Evolutionary conservation across 805 yeast genomes (phyloP), one percentile per base, ranked within the genome.

Genomic region (Pichia nakasei): DNA sequence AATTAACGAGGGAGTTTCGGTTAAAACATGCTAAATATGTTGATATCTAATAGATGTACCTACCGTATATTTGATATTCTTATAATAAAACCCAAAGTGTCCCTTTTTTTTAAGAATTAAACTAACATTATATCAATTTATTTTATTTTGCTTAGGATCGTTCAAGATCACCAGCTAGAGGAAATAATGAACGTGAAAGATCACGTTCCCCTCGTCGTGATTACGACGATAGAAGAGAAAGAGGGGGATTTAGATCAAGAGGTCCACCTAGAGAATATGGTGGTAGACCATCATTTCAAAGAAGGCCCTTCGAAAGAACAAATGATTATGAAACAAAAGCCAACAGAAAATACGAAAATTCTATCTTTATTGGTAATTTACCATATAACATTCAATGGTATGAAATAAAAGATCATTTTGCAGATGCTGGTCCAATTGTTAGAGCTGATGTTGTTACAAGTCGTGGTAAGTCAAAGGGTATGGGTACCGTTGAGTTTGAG

Each of bases 401-500:
- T 40, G 81, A 81, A 32, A 66, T 84, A 42, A 76, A 75, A 56
- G 79, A 70, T 17, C 69, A 73, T 49, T 84, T 84, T 61, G 64
- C 69, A n/a, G 64, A 63, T 22, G 73, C 73, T 34, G 88, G 88
- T 37, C 74, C 70, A 24, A 82, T 88, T 43, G 71, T 80, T 19
- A 75, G 85, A 50, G 95, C 96, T 3, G 96, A 88, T 60, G 81
- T 89, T 42, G 82, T 87, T 37, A 79, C 81, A 3, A 72, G 76
- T 48, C 76, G 81, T 53, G 94, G 94, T 45, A 82, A 82, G 56
- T 82, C 87, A 57, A 72, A 91, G 65, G 95, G 95, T 49, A 83
- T 82, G 91, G 91, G 89, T 35, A 85, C 95, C 21, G 96, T 88
- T 35, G 96, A 88, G 62, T 89, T 82, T 56, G 68, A 78, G 12